phyloP scores from a whole-genome alignment of 805 yeast species.

The Lipomyces yamadae region DNA sequence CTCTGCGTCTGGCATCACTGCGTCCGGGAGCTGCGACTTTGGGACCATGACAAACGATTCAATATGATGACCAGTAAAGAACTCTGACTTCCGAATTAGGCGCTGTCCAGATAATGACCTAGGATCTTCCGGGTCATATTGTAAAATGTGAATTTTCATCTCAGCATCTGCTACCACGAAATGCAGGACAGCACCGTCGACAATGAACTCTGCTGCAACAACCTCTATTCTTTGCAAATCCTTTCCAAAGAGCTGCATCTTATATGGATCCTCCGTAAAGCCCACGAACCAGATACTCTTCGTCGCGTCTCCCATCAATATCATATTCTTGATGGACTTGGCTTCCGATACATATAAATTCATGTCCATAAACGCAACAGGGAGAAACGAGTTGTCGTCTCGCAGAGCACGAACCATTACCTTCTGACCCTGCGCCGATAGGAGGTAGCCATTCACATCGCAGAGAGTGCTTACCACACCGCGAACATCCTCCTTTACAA shows the following conservation, averaged over 20 bases:
- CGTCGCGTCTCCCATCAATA: slow-evolving; percentile 80
- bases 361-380: slow-evolving; percentile 93
- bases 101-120: slow-evolving; percentile 78
- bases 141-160: slow-evolving; percentile 69
- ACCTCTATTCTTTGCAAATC: slow-evolving; percentile 69
- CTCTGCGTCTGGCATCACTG: neutral
- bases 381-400: slow-evolving; percentile 82
- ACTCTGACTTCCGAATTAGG: slow-evolving; percentile 69
- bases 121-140: slow-evolving; percentile 92
- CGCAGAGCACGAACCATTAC: slow-evolving; percentile 78
- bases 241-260: slow-evolving; percentile 78
- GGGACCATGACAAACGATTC: slow-evolving; percentile 43
- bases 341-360: slow-evolving; percentile 77
- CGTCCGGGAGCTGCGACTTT: slow-evolving; percentile 34
- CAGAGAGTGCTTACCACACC: slow-evolving; percentile 83
- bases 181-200: slow-evolving; percentile 69
- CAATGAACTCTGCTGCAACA: slow-evolving; percentile 73
- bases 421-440: slow-evolving; percentile 86
- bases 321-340: slow-evolving; percentile 79
- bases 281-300: slow-evolving; percentile 82
- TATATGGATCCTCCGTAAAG: slow-evolving; percentile 92
- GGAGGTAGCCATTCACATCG: slow-evolving; percentile 80
- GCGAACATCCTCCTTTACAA: slow-evolving; percentile 72
- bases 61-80: slow-evolving; percentile 63
- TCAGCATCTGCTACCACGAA: slow-evolving; percentile 72